These are phyloP conservation scores for Lentithecium fluviatile DNA, from an alignment of 495 filamentous ascomycete species.

Conservation along the genomic window DNA sequence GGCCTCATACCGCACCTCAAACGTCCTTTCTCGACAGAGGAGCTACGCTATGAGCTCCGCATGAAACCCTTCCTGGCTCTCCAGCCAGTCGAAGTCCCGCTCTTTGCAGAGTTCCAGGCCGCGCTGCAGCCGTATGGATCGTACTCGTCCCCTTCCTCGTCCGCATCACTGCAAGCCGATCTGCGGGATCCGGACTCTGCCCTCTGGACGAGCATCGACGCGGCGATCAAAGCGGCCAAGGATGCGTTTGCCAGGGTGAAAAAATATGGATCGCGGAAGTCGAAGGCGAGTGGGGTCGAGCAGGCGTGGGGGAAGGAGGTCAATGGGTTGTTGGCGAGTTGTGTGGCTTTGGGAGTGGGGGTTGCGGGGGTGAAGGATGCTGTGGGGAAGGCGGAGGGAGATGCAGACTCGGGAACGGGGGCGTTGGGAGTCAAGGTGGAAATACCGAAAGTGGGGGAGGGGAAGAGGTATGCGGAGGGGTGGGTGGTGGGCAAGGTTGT, in stretches of 20 bases:
- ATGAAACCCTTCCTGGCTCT: slow-evolving; percentile 84
- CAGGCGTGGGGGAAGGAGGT: slow-evolving; percentile 36
- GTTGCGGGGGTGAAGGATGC: slow-evolving; percentile 51
- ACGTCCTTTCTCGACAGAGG: slow-evolving; percentile 68
- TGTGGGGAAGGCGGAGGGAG: slow-evolving; percentile 10
- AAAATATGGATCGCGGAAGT: slow-evolving; percentile 32
- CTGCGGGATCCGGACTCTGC: not conserved
- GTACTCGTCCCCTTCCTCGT: slow-evolving; percentile 42
- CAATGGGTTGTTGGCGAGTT: slow-evolving; percentile 60
- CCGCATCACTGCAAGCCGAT: not conserved
- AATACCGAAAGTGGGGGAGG: slow-evolving; percentile 34
- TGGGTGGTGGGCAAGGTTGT: slow-evolving; percentile 72
- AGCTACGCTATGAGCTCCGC: slow-evolving; percentile 76
- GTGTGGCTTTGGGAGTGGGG: slow-evolving; percentile 65
- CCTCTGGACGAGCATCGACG: slow-evolving; percentile 24
- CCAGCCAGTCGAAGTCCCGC: slow-evolving; percentile 66
- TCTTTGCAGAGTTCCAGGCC: slow-evolving; percentile 59
- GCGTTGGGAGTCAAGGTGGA: slow-evolving; percentile 28
- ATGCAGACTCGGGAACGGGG: too few relatives aligned
- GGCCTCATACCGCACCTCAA: slow-evolving; percentile 56
- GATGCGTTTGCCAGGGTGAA: slow-evolving; percentile 35
- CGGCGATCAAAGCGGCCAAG: slow-evolving; percentile 34
- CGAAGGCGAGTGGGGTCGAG: slow-evolving; percentile 35
- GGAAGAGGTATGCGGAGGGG: slow-evolving; percentile 62
- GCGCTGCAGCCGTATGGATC: slow-evolving; percentile 47